Evolutionary conservation across 1,139 yeast species (phyloP), one percentile per base, ranked within the genome.

Genomic region (Kazachstania sp.): DNA sequence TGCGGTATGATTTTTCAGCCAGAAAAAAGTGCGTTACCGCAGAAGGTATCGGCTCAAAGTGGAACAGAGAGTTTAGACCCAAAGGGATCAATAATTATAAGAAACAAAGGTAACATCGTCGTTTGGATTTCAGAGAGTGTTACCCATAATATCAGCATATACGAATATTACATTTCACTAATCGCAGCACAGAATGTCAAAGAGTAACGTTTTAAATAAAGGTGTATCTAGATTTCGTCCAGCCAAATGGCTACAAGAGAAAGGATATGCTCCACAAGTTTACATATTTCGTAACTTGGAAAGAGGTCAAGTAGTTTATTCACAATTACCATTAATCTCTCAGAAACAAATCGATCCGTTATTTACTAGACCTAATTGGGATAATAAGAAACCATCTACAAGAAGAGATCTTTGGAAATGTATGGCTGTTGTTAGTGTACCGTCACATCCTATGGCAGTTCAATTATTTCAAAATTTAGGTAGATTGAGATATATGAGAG

Each of bases 371-470:
- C 95, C 95, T 40, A 85, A 86, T 71, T 86, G 95, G 95, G 83
- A 86, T 63, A 88, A 90, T 71, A 74, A 86, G 60, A 78, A 76
- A 58, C 97, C 97, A 5, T 61, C 68, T 4, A 72, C 81, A 58
- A 81, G 97, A 68, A 76, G 81, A 57, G 97, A 90, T 66, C 73
- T 87, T 47, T 90, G 97, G 97, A 75, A 92, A 58, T 77, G 90
- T 48, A 79, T 90, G 87, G 86, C 95, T 45, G 94, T 88, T 44
- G 90, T 86, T 2, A 81, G 80, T 54, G 78, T 86, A 54, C 73
- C 74, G 39, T 69, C 70, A 46, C 81, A 83, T 63, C 82, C 80
- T 48, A 70, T 75, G 46, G 87, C 95, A 1, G 78, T 80, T 18
- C 79, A 83, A 45, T 83, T 94, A 8, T 87, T 82, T 68, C 77